These are phyloP conservation scores for Solanum dulcamara DNA, from an alignment of 257 asterid genomes.

Conservation along the genomic window DNA sequence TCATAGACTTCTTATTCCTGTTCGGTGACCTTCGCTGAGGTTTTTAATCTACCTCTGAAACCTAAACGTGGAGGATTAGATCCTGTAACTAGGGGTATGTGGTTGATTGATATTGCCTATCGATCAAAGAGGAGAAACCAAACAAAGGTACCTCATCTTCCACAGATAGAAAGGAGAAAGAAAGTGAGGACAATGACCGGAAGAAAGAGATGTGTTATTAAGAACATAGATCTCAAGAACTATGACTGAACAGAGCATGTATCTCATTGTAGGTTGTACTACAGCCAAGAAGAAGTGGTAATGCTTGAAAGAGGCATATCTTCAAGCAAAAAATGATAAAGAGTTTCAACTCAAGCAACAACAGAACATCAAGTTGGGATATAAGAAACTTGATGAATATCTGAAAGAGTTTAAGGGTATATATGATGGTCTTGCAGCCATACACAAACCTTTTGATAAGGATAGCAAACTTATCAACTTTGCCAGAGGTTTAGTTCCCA, in stretches of 20 bases:
- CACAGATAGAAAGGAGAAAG: no score
- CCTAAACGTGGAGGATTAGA: no score
- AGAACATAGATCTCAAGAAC: neutral
- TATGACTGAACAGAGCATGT: neutral
- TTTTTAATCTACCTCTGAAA: no score
- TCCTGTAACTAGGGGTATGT: no score
- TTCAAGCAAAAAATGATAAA: neutral
- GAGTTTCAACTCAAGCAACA: neutral
- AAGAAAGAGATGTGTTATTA: neutral
- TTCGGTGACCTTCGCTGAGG: no score
- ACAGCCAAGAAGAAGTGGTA: neutral
- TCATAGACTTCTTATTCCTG: no score
- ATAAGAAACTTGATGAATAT: neutral
- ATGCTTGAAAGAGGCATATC: neutral
- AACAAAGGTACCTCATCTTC: no score
- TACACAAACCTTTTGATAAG: neutral
- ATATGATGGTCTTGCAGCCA: neutral
- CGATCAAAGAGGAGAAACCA: no score
- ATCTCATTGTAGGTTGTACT: neutral
- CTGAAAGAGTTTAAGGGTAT: neutral
- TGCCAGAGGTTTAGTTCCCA: neutral
- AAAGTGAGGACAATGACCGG: no score
- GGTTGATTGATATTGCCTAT: no score
- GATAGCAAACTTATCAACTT: neutral
- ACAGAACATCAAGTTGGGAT: neutral